These are phyloP conservation scores for Cryptosporidium parvum DNA, from an alignment of 169 alveolate species.

Conservation along the genomic window DNA sequence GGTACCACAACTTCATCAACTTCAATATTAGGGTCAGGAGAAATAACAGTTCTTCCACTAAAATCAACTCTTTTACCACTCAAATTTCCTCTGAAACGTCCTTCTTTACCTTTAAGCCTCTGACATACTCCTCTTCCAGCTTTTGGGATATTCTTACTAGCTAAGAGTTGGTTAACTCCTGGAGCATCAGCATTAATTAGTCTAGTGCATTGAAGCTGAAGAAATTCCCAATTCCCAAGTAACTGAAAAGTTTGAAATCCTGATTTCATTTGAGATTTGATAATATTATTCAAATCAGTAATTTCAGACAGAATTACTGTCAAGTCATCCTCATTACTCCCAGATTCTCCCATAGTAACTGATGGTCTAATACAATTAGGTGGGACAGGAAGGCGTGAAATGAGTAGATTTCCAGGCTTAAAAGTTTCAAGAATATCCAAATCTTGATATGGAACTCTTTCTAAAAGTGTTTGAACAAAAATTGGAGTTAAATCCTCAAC, in stretches of 20 bases:
- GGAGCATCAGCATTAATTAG: constrained; percentile 94
- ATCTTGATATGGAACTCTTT: constrained; percentile 92
- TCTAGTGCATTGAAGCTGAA: constrained; percentile 91
- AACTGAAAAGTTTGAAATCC: constrained; percentile 88
- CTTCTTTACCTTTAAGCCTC: constrained; percentile 95
- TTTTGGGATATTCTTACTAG: constrained; percentile 80
- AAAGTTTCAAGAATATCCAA: constrained; percentile 90
- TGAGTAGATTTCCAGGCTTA: constrained; percentile 92
- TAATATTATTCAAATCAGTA: constrained; percentile 85
- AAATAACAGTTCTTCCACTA: constrained; percentile 98
- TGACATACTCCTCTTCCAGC: constrained; percentile 84
- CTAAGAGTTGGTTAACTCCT: constrained; percentile 89
- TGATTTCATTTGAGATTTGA: constrained; percentile 86
- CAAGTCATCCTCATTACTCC: constrained; percentile 95
- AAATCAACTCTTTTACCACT: constrained; percentile 99
- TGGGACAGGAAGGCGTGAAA: constrained; percentile 94
- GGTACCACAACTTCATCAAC: constrained; percentile 98
- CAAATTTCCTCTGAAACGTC: constrained; percentile 98
- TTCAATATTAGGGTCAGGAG: constrained; percentile 99
- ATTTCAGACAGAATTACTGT: constrained; percentile 93
- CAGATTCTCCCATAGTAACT: constrained; percentile 91
- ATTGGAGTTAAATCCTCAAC: constrained; percentile 92
- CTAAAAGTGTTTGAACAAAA: constrained; percentile 88
- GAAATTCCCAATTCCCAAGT: constrained; percentile 88
- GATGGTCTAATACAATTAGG: constrained; percentile 98